Percentiles rank a stretch among this genome's conserved stretches.
These are phyloP conservation scores for Chrysosporium keratinophilum DNA, from an alignment of 2,329 filamentous ascomycete species.

Conservation along the genomic window DNA sequence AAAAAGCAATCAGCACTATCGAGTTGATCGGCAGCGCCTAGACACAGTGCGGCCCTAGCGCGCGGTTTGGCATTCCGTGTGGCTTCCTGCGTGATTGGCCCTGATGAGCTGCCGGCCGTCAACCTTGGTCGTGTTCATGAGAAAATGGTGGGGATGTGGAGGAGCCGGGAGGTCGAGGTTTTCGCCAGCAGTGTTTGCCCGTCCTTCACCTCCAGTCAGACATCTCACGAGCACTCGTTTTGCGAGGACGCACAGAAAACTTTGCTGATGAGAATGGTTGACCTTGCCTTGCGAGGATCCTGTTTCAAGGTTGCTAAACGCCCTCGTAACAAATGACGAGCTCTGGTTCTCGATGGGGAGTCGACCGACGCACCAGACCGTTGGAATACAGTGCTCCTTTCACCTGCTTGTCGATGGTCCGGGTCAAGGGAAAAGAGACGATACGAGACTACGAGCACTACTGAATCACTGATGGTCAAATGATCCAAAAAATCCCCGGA, in stretches of 20 bases:
- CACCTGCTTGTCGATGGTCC: too few relatives aligned
- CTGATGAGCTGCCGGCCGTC: neutral
- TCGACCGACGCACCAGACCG: too few relatives aligned
- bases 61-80: neutral
- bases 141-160: neutral
- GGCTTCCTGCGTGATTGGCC: constrained; percentile 4
- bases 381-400: too few relatives aligned
- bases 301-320: too few relatives aligned
- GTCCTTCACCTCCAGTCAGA: neutral
- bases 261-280: too few relatives aligned
- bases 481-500: neutral
- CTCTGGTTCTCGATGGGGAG: too few relatives aligned
- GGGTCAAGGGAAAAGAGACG: too few relatives aligned
- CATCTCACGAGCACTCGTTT: neutral
- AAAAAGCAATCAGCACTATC: constrained; percentile 6
- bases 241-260: too few relatives aligned
- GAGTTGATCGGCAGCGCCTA: constrained; percentile 4
- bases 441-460: too few relatives aligned
- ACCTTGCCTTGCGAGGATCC: too few relatives aligned
- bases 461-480: neutral
- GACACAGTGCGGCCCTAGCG: neutral
- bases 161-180: too few relatives aligned
- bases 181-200: neutral
- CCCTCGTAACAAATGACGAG: too few relatives aligned
- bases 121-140: neutral